These are phyloP conservation scores for Cenococcum geophilum DNA, from an alignment of 495 filamentous ascomycete genomes.

Conservation along the genomic window DNA sequence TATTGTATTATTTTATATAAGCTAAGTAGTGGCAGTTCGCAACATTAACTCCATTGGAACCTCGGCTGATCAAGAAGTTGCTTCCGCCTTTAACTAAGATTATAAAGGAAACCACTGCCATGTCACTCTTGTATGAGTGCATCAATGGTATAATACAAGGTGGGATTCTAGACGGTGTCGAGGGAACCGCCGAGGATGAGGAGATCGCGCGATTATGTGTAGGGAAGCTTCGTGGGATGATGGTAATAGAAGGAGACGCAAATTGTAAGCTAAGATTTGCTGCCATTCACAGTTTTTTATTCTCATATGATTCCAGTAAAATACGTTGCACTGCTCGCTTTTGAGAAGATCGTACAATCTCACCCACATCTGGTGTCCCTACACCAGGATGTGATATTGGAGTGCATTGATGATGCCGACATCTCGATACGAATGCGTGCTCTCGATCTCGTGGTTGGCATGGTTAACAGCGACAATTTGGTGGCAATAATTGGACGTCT, in stretches of 20 bases:
- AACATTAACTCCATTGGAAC: slow-evolving; percentile 86
- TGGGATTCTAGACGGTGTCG: slow-evolving; percentile 76
- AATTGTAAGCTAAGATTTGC: slow-evolving; percentile 59
- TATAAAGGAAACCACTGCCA: slow-evolving; percentile 88
- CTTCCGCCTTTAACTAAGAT: slow-evolving; percentile 88
- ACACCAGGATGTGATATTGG: slow-evolving; percentile 91
- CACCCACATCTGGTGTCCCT: slow-evolving; percentile 80
- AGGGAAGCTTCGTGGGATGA: slow-evolving; percentile 86
- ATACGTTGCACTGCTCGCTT: slow-evolving; percentile 92
- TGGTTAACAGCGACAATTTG: slow-evolving; percentile 81
- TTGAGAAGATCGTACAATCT: slow-evolving; percentile 85
- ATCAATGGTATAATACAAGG: slow-evolving; percentile 98
- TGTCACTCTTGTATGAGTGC: slow-evolving; percentile 95
- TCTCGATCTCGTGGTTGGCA: slow-evolving; percentile 80
- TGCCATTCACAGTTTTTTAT: slow-evolving; percentile 3
- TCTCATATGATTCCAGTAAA: slow-evolving; percentile 56
- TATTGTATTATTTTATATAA: background rate
- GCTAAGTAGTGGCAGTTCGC: slow-evolving; percentile 62
- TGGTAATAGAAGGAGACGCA: slow-evolving; percentile 83
- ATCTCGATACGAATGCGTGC: slow-evolving; percentile 94
- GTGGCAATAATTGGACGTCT: slow-evolving; percentile 77
- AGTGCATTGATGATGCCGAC: slow-evolving; percentile 91
- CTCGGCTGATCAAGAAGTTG: slow-evolving; percentile 84
- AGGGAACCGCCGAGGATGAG: slow-evolving; percentile 70
- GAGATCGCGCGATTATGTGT: slow-evolving; percentile 94